Percentiles rank a stretch among this genome's conserved stretches.
Conservation (phyloP, 768 basidiomycete species). For the Dioszegia aurantiaca region DNA sequence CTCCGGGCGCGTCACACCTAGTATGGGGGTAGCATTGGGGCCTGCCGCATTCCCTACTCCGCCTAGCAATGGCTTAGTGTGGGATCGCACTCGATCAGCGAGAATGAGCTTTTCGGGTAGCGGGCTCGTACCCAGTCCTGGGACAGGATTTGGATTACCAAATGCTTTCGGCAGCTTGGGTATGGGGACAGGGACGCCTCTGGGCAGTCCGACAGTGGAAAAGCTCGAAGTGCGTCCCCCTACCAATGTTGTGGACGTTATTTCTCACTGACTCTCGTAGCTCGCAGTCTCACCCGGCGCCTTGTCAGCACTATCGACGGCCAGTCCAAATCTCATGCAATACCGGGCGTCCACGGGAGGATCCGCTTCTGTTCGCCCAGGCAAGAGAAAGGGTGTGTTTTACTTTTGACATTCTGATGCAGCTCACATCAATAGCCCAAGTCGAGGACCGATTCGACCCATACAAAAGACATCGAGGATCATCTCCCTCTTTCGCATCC, state of each 20-base stretch:
- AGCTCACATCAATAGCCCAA: conserved; percentile 27
- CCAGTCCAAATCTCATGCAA: conserved; percentile 43
- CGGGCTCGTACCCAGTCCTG: conserved; percentile 40
- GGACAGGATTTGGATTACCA: conserved; percentile 33
- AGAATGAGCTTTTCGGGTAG: conserved; percentile 31
- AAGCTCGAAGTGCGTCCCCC: conserved; percentile 30
- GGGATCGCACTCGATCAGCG: conserved; percentile 15
- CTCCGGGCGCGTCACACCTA: conserved; percentile 36
- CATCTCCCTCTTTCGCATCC: conserved; percentile 29
- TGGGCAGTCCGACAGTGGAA: conserved; percentile 44
- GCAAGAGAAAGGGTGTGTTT: conserved; percentile 42
- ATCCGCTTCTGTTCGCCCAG: conserved; percentile 40
- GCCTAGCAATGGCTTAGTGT: conserved; percentile 14
- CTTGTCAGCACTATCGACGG: conserved; percentile 20
- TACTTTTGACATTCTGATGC: background rate
- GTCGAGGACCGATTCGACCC: conserved; percentile 46
- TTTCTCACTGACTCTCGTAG: conserved; percentile 15
- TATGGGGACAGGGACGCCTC: conserved; percentile 38
- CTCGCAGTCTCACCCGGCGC: conserved; percentile 33
- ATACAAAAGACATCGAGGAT: conserved; percentile 43
- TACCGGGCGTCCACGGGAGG: conserved; percentile 37
- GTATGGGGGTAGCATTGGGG: conserved; percentile 1
- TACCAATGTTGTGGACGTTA: background rate
- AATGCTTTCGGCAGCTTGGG: conserved; percentile 40
- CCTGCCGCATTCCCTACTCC: conserved; percentile 27